Conservation (phyloP, 2,329 filamentous ascomycete genomes). For the Basipetospora sp. region DNA sequence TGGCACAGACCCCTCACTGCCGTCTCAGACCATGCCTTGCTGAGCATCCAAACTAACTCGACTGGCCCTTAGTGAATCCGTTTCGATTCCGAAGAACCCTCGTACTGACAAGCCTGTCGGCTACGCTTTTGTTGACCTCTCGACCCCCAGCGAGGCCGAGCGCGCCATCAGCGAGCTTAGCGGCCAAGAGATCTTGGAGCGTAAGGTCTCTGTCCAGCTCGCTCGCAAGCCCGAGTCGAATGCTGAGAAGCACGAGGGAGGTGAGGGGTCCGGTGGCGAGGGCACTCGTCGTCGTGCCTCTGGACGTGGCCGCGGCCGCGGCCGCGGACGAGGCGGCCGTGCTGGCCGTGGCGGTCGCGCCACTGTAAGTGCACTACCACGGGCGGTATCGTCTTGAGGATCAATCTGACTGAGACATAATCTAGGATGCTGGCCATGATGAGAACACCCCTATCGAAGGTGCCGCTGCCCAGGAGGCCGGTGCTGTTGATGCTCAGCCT, state of each 20-base stretch:
- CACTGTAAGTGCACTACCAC: constrained; percentile 11
- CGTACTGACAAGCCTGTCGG: constrained; percentile 96
- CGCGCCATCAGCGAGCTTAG: constrained; percentile 90
- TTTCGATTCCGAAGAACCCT: constrained; percentile 98
- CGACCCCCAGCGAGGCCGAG: constrained; percentile 84
- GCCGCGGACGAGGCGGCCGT: constrained; percentile 55
- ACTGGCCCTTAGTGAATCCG: constrained; percentile 91
- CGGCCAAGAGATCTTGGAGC: constrained; percentile 92
- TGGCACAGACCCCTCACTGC: too few species aligned
- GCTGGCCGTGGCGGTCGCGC: constrained; percentile 44
- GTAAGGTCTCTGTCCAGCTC: constrained; percentile 97
- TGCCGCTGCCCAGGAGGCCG: constrained; percentile 28
- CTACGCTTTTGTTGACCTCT: constrained; percentile 97
- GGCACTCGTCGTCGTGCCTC: constrained; percentile 48
- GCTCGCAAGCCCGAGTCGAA: constrained; percentile 89
- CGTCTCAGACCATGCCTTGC: too few species aligned
- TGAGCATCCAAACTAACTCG: too few species aligned
- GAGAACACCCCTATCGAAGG: constrained; percentile 14
- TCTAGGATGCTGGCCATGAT: too few species aligned
- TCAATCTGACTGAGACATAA: neutral
- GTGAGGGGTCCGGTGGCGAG: constrained; percentile 58
- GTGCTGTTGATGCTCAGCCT: constrained; percentile 35
- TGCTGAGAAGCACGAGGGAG: constrained; percentile 61
- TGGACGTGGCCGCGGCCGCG: constrained; percentile 53
- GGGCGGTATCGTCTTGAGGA: neutral